These are phyloP conservation scores for Pseudocohnilembus persalinus DNA, from an alignment of 169 alveolate genomes.

Conservation along the genomic window DNA sequence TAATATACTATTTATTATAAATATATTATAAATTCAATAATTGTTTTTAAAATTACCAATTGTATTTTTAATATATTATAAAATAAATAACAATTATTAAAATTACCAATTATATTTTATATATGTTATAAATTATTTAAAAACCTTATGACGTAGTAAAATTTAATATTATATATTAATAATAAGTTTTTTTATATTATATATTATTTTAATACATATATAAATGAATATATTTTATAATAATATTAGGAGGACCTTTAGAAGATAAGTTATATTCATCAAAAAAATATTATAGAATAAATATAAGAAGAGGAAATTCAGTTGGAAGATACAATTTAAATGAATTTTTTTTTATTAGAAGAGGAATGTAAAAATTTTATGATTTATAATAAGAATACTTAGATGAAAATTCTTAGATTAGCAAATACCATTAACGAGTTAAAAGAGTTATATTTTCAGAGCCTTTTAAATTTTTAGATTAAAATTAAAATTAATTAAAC, in stretches of 20 bases:
- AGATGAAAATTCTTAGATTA: slow-evolving; percentile 4
- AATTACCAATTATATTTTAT: too few species aligned
- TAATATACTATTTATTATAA: too few species aligned
- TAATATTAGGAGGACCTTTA: slow-evolving; percentile 21
- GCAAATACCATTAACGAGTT: background rate
- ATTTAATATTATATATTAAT: too few species aligned
- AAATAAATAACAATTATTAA: too few species aligned
- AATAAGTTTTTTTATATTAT: too few species aligned
- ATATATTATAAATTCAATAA: too few species aligned
- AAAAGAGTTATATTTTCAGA: background rate
- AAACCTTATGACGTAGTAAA: too few species aligned
- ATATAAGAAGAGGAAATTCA: slow-evolving; percentile 60
- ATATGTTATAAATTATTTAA: too few species aligned
- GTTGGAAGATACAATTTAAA: background rate
- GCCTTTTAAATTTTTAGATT: background rate
- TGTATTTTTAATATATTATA: too few species aligned
- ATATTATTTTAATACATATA: too few species aligned
- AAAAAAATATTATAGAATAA: slow-evolving; percentile 21
- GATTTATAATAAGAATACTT: slow-evolving; percentile 39
- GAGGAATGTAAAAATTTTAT: slow-evolving; percentile 55
- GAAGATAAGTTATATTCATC: slow-evolving; percentile 50
- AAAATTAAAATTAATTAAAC: slow-evolving; percentile 40
- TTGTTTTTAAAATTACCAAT: too few species aligned
- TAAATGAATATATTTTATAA: too few species aligned
- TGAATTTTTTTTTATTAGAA: slow-evolving; percentile 41